Evolutionary conservation across 176 grass and related monocot species (phyloP).

Genomic region (Leersia perrieri): DNA sequence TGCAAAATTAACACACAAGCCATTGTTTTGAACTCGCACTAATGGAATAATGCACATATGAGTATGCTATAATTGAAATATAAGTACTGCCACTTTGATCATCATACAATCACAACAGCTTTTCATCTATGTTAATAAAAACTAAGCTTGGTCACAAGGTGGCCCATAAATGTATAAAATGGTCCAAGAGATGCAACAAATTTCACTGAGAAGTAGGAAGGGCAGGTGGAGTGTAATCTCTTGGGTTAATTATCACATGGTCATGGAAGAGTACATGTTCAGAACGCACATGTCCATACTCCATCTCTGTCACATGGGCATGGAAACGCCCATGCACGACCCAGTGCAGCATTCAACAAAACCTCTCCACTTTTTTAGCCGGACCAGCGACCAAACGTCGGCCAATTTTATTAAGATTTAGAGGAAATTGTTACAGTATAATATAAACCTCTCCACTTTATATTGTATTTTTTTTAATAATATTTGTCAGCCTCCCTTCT

Average conservation of each 20-base stretch:
- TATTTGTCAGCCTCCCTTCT: neutral
- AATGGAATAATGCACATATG: neutral
- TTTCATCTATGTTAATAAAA: neutral
- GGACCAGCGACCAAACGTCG: too few species aligned
- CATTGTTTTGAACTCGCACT: neutral
- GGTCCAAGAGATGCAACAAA: neutral
- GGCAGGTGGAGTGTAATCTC: neutral
- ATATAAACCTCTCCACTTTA: neutral
- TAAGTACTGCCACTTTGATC: too few species aligned
- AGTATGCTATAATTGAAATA: neutral
- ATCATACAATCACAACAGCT: neutral
- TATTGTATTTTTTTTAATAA: neutral
- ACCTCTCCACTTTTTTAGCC: neutral
- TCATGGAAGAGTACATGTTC: neutral
- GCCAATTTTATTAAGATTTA: too few species aligned
- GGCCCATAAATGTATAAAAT: neutral
- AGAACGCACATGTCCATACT: neutral
- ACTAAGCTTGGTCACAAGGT: neutral
- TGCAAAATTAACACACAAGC: neutral
- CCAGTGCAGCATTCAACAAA: neutral
- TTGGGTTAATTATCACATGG: neutral
- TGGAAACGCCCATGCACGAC: neutral
- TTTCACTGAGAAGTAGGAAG: neutral
- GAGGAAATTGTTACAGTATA: too few species aligned
- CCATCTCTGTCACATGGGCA: neutral